A percentile compares a stretch with the other conserved stretches of the same genome.
Evolutionary conservation across 139 green algal genomes (phyloP).

Genomic region (Volvox africanus): DNA sequence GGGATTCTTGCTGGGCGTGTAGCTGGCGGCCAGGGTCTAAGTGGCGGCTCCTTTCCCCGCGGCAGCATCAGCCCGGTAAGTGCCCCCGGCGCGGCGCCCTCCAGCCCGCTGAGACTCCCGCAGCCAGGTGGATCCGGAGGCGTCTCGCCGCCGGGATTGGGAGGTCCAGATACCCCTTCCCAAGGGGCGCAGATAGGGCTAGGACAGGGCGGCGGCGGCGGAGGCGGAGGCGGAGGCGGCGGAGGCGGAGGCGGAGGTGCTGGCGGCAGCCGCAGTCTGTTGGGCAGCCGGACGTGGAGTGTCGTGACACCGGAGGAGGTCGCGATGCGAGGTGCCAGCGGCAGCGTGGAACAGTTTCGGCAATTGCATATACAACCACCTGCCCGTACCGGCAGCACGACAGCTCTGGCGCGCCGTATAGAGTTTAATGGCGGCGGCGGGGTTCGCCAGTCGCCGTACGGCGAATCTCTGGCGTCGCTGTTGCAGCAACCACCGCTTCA

Average conservation of each 20-base stretch:
- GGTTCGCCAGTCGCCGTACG: not conserved
- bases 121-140: not conserved
- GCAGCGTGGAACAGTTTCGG: not conserved
- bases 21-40: not conserved
- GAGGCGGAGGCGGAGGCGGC: not conserved
- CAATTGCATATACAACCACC: not conserved
- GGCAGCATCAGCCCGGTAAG: not conserved
- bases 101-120: not conserved
- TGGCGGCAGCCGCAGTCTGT: not conserved
- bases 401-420: not conserved
- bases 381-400: not conserved
- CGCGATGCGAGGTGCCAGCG: not conserved
- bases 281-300: not conserved
- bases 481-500: conserved; percentile 11
- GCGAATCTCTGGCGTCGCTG: not conserved
- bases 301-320: not conserved
- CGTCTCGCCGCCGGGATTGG: not conserved
- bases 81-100: not conserved
- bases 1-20: not conserved
- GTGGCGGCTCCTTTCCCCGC: not conserved
- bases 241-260: not conserved
- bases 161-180: not conserved
- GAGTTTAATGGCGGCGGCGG: not conserved
- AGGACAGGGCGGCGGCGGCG: not conserved
- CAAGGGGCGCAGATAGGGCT: not conserved